Conservation (phyloP, 768 basidiomycete species). For the Auricularia sp. region DNA sequence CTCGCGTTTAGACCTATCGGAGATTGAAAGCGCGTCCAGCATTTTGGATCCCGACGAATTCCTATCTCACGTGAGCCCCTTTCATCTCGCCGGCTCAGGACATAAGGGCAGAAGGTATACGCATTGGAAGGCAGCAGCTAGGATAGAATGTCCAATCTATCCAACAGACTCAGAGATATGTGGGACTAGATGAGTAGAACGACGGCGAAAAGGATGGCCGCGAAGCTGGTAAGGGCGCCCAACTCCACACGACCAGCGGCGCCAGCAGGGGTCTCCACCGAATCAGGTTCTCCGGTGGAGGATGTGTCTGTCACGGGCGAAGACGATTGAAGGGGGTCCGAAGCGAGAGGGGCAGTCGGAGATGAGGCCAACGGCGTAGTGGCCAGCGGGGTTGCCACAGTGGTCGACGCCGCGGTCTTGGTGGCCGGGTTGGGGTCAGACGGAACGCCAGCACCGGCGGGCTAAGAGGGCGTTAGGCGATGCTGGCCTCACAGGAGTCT, state of each 20-base stretch:
- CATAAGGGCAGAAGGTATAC: too few relatives aligned
- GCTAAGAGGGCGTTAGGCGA: neutral
- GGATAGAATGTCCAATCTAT: neutral
- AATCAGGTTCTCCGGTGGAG: neutral
- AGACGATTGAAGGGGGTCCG: neutral
- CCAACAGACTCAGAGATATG: neutral
- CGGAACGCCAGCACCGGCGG: neutral
- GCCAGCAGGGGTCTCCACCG: neutral
- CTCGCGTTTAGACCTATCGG: too few relatives aligned
- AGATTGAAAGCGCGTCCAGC: too few relatives aligned
- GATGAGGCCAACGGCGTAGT: too few relatives aligned
- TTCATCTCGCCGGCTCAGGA: too few relatives aligned
- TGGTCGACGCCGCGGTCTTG: too few relatives aligned
- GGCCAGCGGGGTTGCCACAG: too few relatives aligned
- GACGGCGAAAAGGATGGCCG: neutral
- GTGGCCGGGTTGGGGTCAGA: neutral
- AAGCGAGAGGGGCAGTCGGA: too few relatives aligned
- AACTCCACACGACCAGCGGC: neutral
- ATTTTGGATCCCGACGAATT: too few relatives aligned
- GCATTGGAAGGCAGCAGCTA: too few relatives aligned
- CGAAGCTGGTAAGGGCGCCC: neutral
- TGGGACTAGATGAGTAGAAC: neutral
- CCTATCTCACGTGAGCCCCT: too few relatives aligned
- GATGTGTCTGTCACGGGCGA: neutral
- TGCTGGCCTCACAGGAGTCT: neutral